Evolutionary conservation across 495 filamentous ascomycete species (phyloP).

Genomic region (Venustampulla echinocandica): DNA sequence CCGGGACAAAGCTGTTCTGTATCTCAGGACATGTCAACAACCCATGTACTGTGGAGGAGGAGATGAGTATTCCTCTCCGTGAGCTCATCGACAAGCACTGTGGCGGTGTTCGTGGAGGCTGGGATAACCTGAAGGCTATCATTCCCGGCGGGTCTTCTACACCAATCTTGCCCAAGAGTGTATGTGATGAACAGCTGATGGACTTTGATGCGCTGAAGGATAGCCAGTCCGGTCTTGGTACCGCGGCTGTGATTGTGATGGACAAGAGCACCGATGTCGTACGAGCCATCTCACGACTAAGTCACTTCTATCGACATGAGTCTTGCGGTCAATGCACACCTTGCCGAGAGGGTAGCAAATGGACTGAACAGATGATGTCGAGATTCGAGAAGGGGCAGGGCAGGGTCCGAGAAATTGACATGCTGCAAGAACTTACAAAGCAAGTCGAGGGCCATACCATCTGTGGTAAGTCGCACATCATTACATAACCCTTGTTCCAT

Average conservation of each 20-base stretch:
- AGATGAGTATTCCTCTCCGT: constrained; percentile 91
- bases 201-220: constrained; percentile 98
- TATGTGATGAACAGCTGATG: constrained; percentile 94
- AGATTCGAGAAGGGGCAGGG: constrained; percentile 87
- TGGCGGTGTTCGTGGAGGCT: constrained; percentile 90
- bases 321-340: constrained; percentile 97
- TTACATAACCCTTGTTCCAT: neutral
- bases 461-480: constrained; percentile 52
- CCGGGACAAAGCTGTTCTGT: constrained; percentile 95
- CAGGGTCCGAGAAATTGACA: constrained; percentile 89
- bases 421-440: constrained; percentile 98
- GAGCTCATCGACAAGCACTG: constrained; percentile 97
- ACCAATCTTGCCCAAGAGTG: constrained; percentile 76
- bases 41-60: constrained; percentile 93
- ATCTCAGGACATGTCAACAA: constrained; percentile 99
- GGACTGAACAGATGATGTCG: constrained; percentile 98
- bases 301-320: constrained; percentile 97
- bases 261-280: constrained; percentile 96
- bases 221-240: constrained; percentile 90
- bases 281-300: constrained; percentile 81
- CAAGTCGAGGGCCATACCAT: constrained; percentile 99
- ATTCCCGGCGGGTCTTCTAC: constrained; percentile 97
- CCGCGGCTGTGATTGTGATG: constrained; percentile 98
- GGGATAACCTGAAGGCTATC: constrained; percentile 92
- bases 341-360: constrained; percentile 93